Conservation (phyloP, 2,329 filamentous ascomycete genomes). For the Ceratocystis smalleyi region DNA sequence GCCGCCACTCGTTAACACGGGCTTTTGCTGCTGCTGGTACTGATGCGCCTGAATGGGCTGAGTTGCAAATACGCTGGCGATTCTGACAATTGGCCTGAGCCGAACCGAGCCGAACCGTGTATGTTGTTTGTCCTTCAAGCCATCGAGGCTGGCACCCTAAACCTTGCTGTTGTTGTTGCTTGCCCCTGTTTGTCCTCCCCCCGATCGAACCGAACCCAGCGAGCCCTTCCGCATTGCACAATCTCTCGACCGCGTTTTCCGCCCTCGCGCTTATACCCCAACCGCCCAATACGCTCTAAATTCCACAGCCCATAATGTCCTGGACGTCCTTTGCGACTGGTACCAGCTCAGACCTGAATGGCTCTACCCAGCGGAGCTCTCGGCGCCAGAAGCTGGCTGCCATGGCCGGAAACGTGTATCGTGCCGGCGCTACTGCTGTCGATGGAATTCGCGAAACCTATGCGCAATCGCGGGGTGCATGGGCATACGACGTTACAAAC, state of each 20-base stretch:
- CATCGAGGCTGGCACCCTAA: not conserved
- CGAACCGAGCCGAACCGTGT: too few species aligned
- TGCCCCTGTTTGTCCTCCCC: not conserved
- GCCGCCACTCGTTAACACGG: too few species aligned
- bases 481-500: slow-evolving; percentile 21
- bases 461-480: slow-evolving; percentile 33
- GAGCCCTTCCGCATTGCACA: not conserved
- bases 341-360: slow-evolving; percentile 16
- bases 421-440: slow-evolving; percentile 40
- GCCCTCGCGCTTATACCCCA: too few species aligned
- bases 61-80: too few species aligned
- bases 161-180: not conserved
- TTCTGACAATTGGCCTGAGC: too few species aligned
- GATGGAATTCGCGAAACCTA: slow-evolving; percentile 45
- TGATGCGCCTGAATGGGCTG: too few species aligned
- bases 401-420: slow-evolving; percentile 42
- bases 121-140: not conserved
- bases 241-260: not conserved
- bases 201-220: not conserved
- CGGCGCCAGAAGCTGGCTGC: slow-evolving; percentile 62
- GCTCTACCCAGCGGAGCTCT: slow-evolving; percentile 46
- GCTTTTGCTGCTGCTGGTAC: too few species aligned
- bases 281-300: not conserved
- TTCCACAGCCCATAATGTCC: not conserved
- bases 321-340: slow-evolving; percentile 9